These are phyloP conservation scores for Cyanophora paradoxa DNA, from an alignment of 78 protist species.

Conservation along the genomic window DNA sequence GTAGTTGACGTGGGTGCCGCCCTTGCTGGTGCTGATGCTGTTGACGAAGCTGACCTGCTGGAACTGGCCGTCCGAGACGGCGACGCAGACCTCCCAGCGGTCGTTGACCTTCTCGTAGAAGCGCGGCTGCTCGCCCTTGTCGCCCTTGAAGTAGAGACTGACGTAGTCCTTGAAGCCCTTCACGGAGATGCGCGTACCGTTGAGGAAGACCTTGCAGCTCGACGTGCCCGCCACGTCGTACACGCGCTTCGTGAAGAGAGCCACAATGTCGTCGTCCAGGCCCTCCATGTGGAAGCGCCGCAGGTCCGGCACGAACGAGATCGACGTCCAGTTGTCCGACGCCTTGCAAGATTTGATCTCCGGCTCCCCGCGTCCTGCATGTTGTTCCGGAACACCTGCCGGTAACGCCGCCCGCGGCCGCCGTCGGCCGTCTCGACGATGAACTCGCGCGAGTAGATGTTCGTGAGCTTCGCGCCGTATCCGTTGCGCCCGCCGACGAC, in stretches of 20 bases:
- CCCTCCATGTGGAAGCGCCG: conserved; percentile 11
- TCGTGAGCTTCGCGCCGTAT: conserved; percentile 97
- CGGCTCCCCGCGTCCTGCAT: conserved; percentile 43
- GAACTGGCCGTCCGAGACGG: conserved; percentile 14
- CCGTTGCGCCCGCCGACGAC: conserved; percentile 92
- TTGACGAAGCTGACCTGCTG: conserved; percentile 87
- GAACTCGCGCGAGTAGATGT: conserved; percentile 82
- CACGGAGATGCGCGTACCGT: background rate
- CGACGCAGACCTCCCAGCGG: conserved; percentile 19
- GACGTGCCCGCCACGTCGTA: conserved; percentile 40
- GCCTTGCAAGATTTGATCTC: background rate
- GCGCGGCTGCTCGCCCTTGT: too few relatives aligned
- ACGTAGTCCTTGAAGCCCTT: conserved; percentile 25
- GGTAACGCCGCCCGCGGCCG: background rate
- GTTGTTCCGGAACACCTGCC: conserved; percentile 59
- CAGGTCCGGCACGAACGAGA: conserved; percentile 38
- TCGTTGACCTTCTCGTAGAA: conserved; percentile 1
- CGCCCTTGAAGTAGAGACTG: background rate
- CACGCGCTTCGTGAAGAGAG: conserved; percentile 21
- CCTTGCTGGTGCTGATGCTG: conserved; percentile 87
- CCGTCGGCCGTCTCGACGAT: conserved; percentile 52
- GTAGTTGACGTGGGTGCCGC: conserved; percentile 93
- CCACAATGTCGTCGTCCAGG: conserved; percentile 27
- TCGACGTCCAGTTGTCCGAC: background rate
- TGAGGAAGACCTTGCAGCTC: background rate